Percentiles rank a stretch among this genome's conserved stretches.
Conservation (phyloP, 2,329 filamentous ascomycete genomes). For the Cercospora zeina region DNA sequence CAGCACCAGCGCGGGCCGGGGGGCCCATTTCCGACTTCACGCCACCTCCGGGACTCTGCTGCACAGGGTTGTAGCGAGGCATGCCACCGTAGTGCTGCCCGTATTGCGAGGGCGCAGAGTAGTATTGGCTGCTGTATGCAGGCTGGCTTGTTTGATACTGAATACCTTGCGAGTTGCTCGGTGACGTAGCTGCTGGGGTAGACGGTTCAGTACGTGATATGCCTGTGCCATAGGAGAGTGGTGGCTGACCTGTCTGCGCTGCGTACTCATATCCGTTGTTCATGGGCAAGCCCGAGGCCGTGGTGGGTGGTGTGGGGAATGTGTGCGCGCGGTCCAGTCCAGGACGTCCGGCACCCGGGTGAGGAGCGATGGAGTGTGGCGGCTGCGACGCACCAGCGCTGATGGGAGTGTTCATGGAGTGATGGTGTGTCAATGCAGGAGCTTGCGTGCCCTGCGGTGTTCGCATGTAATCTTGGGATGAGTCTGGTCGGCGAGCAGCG, state of each 20-base stretch:
- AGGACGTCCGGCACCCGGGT: slow-evolving; percentile 63
- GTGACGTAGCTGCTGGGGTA: slow-evolving; percentile 81
- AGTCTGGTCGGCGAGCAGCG: slow-evolving; percentile 68
- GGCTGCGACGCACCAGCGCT: slow-evolving; percentile 65
- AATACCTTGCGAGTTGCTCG: slow-evolving; percentile 76
- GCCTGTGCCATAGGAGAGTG: slow-evolving; percentile 73
- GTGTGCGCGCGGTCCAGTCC: slow-evolving; percentile 82
- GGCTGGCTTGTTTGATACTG: slow-evolving; percentile 70
- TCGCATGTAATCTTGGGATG: slow-evolving; percentile 58
- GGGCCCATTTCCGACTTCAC: slow-evolving; percentile 88
- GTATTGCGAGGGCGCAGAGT: slow-evolving; percentile 66
- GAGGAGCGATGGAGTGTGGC: slow-evolving; percentile 62
- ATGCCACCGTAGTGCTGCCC: slow-evolving; percentile 62
- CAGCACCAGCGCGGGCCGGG: slow-evolving; percentile 63
- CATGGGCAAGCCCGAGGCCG: slow-evolving; percentile 77
- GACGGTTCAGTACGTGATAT: slow-evolving; percentile 82
- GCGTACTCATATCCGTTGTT: slow-evolving; percentile 83
- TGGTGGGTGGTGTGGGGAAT: slow-evolving; percentile 90
- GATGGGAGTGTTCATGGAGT: slow-evolving; percentile 64
- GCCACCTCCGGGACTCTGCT: slow-evolving; percentile 60
- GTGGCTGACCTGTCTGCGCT: slow-evolving; percentile 61
- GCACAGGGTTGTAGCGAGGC: slow-evolving; percentile 63
- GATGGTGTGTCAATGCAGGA: slow-evolving; percentile 71
- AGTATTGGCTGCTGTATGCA: slow-evolving; percentile 74
- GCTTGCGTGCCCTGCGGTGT: slow-evolving; percentile 60